A percentile compares a stretch with the other conserved stretches of the same genome.
Conservation (phyloP, 768 basidiomycete genomes). For the Leccinum pellstonianum region DNA sequence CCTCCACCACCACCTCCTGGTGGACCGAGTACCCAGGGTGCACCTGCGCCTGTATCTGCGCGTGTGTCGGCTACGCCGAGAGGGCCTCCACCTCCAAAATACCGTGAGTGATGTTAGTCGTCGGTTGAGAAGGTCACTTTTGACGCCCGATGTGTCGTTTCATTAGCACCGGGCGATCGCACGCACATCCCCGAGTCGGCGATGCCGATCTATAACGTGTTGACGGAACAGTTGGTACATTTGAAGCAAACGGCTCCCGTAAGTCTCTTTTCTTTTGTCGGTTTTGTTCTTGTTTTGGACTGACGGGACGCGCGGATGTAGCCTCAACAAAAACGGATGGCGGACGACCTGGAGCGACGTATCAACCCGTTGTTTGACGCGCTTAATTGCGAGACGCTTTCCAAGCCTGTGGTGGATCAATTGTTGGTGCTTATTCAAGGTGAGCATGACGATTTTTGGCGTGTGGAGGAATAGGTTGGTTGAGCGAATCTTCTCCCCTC, state of each 20-base stretch:
- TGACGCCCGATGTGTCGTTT: background rate
- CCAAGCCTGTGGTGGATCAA: slow-evolving; percentile 66
- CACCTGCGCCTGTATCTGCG: slow-evolving; percentile 23
- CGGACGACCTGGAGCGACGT: slow-evolving; percentile 84
- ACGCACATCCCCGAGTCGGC: slow-evolving; percentile 82
- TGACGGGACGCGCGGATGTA: slow-evolving; percentile 30
- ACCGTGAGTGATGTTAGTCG: slow-evolving; percentile 47
- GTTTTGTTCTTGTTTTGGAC: background rate
- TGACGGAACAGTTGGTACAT: slow-evolving; percentile 60
- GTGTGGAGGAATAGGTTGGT: background rate
- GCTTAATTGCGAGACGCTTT: slow-evolving; percentile 86
- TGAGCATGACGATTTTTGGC: slow-evolving; percentile 33
- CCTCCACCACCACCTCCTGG: slow-evolving; percentile 29
- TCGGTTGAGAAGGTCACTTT: background rate
- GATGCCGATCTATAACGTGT: slow-evolving; percentile 61
- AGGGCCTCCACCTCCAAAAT: slow-evolving; percentile 49
- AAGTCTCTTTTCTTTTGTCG: slow-evolving; percentile 29
- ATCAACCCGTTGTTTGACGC: slow-evolving; percentile 86
- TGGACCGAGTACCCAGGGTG: slow-evolving; percentile 26
- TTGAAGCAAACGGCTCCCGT: slow-evolving; percentile 79
- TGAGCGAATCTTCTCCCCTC: background rate
- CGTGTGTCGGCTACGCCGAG: slow-evolving; percentile 35
- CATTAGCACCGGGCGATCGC: slow-evolving; percentile 81
- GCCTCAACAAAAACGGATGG: slow-evolving; percentile 81
- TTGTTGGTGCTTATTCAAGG: slow-evolving; percentile 72